Conservation (phyloP, 768 basidiomycete genomes). For the Infundibulicybe gibba region DNA sequence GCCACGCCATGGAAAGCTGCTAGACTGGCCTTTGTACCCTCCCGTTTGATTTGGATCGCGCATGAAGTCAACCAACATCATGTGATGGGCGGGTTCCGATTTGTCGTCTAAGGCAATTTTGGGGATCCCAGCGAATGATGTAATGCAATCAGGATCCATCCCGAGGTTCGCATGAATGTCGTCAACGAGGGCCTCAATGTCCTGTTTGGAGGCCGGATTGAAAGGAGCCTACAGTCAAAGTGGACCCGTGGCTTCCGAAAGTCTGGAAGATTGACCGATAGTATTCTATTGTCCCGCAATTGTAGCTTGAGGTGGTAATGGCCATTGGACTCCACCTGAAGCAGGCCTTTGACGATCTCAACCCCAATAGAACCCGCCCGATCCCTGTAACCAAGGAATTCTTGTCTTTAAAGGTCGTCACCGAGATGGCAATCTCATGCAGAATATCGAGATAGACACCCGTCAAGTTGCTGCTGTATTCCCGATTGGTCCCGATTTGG, state of each 20-base stretch:
- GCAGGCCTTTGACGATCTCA: conserved; percentile 93
- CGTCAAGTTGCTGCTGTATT: conserved; percentile 96
- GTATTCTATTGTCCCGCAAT: conserved; percentile 92
- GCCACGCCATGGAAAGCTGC: too few species aligned
- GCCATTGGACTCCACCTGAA: conserved; percentile 97
- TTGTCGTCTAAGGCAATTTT: conserved; percentile 98
- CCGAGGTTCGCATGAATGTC: conserved; percentile 96
- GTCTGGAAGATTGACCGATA: conserved; percentile 98
- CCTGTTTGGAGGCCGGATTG: conserved; percentile 98
- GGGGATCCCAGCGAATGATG: conserved; percentile 97
- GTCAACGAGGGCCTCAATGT: conserved; percentile 96
- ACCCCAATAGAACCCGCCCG: conserved; percentile 96
- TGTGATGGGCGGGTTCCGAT: conserved; percentile 96
- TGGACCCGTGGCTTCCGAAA: conserved; percentile 92
- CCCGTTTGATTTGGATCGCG: too few species aligned
- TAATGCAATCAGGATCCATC: conserved; percentile 96
- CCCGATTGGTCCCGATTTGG: conserved; percentile 92
- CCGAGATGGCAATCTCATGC: too few species aligned
- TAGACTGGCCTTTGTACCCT: too few species aligned
- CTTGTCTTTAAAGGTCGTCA: conserved; percentile 98
- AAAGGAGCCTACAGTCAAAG: conserved; percentile 97
- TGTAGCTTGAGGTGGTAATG: conserved; percentile 98
- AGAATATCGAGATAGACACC: conserved; percentile 96
- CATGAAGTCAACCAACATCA: conserved; percentile 97
- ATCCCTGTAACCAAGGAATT: conserved; percentile 97